Base-by-base conservation (phyloP, 306 rosid species). In the Glycine latifolia region DNA sequence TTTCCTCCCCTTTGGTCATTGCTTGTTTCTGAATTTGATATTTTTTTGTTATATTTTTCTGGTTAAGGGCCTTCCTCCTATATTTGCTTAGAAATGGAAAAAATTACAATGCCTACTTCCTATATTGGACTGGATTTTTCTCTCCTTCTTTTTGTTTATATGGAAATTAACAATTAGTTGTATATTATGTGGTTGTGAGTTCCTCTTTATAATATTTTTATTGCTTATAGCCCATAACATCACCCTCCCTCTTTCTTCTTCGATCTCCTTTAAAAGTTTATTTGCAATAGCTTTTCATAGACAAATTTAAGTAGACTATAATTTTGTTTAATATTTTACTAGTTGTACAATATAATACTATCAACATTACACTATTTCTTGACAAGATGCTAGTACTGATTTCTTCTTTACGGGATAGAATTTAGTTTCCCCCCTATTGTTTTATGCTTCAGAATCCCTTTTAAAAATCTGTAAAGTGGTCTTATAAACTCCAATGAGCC, bases 241-340 rank as follows among this genome's bases (percentile, higher is more conserved):
- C 50, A 6, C 33, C 52, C 50, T 5, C 56, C 12, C 6, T 66
- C 59, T 67, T 17, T 9, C 73, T 16, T 49, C 8, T 58, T 39
- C 58, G 43, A 11, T 50, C 7, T 14, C 14, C 39, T 20, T 20
- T 43, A 26, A n/a, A 17, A 10, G 33, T 83, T 70, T 83, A 13
- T 60, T 62, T 72, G 60, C 33, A 5, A 47, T 69, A 46, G 41
- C 16, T 31, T 69, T 67, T 70, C 59, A 20, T 56, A 79, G 6
- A 70, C 43, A 58, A 43, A 70, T 43, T 71, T 73, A 47, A 71
- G 71, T 47, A 66, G 68, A 7, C 50, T 37, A 26, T 61, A 52
- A 26, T 43, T 71, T 65, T 84, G 56, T 48, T 78, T 67, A 67
- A 54, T 67, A 26, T 75, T 59, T 67, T 73, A 71, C 78, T 77